Conservation (phyloP, 768 basidiomycete species). For the Rhizopogon rudus region DNA sequence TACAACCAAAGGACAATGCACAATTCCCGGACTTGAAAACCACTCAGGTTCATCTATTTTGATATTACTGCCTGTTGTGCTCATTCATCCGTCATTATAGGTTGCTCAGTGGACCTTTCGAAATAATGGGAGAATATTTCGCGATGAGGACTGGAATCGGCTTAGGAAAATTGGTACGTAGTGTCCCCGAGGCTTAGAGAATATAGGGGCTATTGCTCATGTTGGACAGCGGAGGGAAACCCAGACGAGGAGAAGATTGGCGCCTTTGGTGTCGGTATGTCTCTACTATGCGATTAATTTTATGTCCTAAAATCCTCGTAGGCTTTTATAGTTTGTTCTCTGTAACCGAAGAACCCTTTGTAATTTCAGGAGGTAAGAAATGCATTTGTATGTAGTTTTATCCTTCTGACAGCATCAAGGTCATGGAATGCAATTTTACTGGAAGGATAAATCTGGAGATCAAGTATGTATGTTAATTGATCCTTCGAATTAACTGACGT, state of each 20-base stretch:
- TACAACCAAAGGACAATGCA: conserved; percentile 9
- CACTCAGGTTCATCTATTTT: conserved; percentile 33
- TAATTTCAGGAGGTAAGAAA: conserved; percentile 65
- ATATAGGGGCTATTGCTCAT: background rate
- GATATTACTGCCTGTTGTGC: background rate
- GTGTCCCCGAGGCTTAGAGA: background rate
- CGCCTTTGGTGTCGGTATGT: conserved; percentile 82
- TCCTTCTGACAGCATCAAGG: conserved; percentile 36
- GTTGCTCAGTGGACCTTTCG: conserved; percentile 79
- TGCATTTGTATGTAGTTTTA: background rate
- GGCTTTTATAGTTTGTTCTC: conserved; percentile 82
- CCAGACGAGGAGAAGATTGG: conserved; percentile 95
- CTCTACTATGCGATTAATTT: background rate
- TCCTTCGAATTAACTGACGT: background rate
- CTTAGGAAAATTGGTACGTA: conserved; percentile 80
- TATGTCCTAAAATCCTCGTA: conserved; percentile 12
- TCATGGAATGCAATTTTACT: conserved; percentile 94
- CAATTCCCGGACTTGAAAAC: conserved; percentile 63
- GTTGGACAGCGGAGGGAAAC: conserved; percentile 73
- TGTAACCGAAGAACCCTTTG: conserved; percentile 78
- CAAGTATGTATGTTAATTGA: conserved; percentile 43
- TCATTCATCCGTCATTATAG: conserved; percentile 28
- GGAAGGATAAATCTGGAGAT: conserved; percentile 83
- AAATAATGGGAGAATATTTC: conserved; percentile 83
- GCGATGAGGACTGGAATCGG: conserved; percentile 83